A percentile compares a stretch with the other conserved stretches of the same genome.
phyloP scores from a whole-genome alignment of 2,329 filamentous ascomycete genomes.

The Pseudogymnoascus sp. region DNA sequence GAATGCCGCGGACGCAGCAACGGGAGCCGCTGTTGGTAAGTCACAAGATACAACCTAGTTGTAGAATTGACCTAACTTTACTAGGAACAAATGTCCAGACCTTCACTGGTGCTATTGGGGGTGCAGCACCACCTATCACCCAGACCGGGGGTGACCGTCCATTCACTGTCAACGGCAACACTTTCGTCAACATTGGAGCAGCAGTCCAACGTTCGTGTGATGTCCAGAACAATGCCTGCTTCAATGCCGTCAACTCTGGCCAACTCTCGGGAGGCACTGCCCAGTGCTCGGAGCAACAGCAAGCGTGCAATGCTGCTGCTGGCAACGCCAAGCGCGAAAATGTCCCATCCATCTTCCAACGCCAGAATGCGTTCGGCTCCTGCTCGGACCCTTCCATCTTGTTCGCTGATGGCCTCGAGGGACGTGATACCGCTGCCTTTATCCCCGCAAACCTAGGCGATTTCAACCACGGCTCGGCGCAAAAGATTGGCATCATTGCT shows the following conservation, averaged over 20 bases:
- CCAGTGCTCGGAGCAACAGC: conserved; percentile 51
- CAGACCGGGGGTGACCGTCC: conserved; percentile 43
- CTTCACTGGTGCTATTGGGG: conserved; percentile 43
- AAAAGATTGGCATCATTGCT: conserved; percentile 41
- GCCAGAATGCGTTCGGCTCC: conserved; percentile 30
- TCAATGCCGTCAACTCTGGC: conserved; percentile 49
- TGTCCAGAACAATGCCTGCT: conserved; percentile 55
- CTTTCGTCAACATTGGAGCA: conserved; percentile 48
- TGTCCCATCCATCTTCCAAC: conserved; percentile 17
- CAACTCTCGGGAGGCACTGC: conserved; percentile 34
- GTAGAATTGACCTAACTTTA: not conserved
- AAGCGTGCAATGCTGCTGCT: conserved; percentile 32
- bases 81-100: conserved; percentile 32
- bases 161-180: conserved; percentile 50
- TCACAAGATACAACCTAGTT: not conserved
- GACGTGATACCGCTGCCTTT: conserved; percentile 37
- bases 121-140: conserved; percentile 41
- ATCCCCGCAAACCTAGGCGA: conserved; percentile 34
- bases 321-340: conserved; percentile 17
- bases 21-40: conserved; percentile 14
- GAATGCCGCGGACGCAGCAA: conserved; percentile 14
- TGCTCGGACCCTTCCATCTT: conserved; percentile 37
- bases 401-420: conserved; percentile 39
- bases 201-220: conserved; percentile 56
- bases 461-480: conserved; percentile 41